Base-by-base conservation (phyloP, 164 flowering plant genomes). In the Aristolochia fimbriata region DNA sequence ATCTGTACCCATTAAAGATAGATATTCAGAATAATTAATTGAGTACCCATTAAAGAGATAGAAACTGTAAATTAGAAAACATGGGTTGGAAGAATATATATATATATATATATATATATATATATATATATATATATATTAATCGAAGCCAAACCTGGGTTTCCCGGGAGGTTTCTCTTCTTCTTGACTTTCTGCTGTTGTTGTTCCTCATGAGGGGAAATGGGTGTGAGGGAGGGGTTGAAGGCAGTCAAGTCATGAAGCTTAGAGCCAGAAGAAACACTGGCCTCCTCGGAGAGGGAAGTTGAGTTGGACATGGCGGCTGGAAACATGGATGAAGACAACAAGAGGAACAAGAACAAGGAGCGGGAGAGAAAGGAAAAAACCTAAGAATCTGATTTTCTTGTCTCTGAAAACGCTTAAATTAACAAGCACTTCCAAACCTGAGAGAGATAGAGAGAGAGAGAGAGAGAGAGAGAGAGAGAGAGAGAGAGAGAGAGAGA, bases 101-200 rank as follows among this genome's bases (percentile, higher is more conserved):
- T n/a, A n/a, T n/a, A n/a, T n/a, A n/a, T n/a, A n/a, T n/a, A n/a
- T n/a, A n/a, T n/a, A n/a, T n/a, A n/a, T n/a, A n/a, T n/a, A n/a
- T n/a, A n/a, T n/a, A n/a, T n/a, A n/a, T n/a, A n/a, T n/a, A n/a
- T n/a, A n/a, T n/a, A n/a, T 37, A 1, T 8, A 49, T 49, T 3
- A 49, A 49, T 49, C 12, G 1, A 6, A 37, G 12, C 43, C 43
- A 10, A 1, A 86, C 97, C 96, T 71, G 97, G 97, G 74, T 86
- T 88, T 62, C 96, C 96, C 3, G 96, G 96, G 41, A 80, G 85
- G 68, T 74, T 88, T 74, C 96, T 78, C 73, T 86, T 91, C 77
- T 79, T 91, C 73, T 82, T 86, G 74, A 68, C 67, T 62, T 81
- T 81, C 23, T 71, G 83, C 17, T 59, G 70, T 20, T 68, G 65